phyloP scores from a whole-genome alignment of 2,329 filamentous ascomycete species.

The Talaromyces amestolkiae region DNA sequence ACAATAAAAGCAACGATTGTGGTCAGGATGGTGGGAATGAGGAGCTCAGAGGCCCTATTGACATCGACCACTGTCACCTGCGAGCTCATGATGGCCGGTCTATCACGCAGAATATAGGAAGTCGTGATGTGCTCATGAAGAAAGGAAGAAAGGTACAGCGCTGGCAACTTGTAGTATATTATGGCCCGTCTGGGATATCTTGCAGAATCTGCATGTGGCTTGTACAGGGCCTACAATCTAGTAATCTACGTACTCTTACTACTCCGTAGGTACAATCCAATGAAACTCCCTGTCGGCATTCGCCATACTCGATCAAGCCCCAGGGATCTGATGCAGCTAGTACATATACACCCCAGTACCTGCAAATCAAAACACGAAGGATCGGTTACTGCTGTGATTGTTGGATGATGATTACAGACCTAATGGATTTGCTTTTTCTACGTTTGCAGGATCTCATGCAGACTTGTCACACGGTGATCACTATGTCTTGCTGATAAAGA shows the following conservation, averaged over 20 bases:
- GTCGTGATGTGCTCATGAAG: background rate
- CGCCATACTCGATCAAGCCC: background rate
- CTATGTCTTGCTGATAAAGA: background rate
- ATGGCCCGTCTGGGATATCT: background rate
- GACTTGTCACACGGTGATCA: background rate
- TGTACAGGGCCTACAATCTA: background rate
- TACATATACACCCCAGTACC: background rate
- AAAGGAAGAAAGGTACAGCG: background rate
- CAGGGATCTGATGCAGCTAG: background rate
- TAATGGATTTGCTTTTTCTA: background rate
- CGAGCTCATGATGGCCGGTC: conserved; percentile 1
- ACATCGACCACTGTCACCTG: background rate
- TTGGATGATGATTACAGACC: background rate
- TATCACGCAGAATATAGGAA: background rate
- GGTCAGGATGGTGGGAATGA: conserved; percentile 21
- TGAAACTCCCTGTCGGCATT: background rate
- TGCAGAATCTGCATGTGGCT: background rate
- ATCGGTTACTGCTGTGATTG: background rate
- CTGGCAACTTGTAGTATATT: background rate
- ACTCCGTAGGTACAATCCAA: background rate
- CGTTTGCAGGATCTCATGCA: background rate
- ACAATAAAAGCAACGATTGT: conserved; percentile 20
- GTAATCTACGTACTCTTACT: background rate
- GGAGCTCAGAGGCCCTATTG: conserved; percentile 10
- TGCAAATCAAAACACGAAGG: background rate